Evolutionary conservation across 2,329 filamentous ascomycete species (phyloP).

Genomic region (Fusarium avenaceum): DNA sequence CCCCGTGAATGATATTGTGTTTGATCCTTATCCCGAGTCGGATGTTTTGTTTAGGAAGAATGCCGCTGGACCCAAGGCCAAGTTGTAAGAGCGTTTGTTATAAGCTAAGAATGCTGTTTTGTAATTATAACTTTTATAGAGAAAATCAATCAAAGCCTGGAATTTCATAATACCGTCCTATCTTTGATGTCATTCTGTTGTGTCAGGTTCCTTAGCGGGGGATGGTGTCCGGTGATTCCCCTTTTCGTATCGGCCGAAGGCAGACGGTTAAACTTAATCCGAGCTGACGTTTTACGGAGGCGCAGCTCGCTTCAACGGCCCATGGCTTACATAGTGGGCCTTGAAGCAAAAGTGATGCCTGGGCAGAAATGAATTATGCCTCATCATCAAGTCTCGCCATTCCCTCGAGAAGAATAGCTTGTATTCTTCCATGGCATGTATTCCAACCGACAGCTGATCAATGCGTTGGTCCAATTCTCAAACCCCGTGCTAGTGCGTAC

Average conservation of each 20-base stretch:
- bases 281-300: not conserved
- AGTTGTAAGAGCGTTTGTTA: slow-evolving; percentile 19
- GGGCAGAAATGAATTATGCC: too few relatives aligned
- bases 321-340: not conserved
- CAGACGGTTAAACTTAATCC: not conserved
- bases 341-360: not conserved
- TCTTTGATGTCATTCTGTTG: not conserved
- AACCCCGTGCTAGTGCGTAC: not conserved
- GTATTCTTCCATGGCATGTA: too few relatives aligned
- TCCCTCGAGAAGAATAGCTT: too few relatives aligned
- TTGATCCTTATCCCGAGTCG: slow-evolving; percentile 76
- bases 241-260: not conserved
- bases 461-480: too few relatives aligned
- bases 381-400: too few relatives aligned
- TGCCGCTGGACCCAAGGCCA: slow-evolving; percentile 19
- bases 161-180: not conserved
- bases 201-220: not conserved
- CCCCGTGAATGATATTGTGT: slow-evolving; percentile 77
- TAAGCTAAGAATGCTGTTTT: slow-evolving; percentile 2
- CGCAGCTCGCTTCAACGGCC: not conserved
- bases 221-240: not conserved
- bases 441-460: too few relatives aligned
- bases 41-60: slow-evolving; percentile 43
- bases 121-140: slow-evolving; percentile 12
- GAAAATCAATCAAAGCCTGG: not conserved